Evolutionary conservation across 768 basidiomycete genomes (phyloP), one percentile per base, ranked within the genome.

Genomic region (Boletus vinaceobasis): DNA sequence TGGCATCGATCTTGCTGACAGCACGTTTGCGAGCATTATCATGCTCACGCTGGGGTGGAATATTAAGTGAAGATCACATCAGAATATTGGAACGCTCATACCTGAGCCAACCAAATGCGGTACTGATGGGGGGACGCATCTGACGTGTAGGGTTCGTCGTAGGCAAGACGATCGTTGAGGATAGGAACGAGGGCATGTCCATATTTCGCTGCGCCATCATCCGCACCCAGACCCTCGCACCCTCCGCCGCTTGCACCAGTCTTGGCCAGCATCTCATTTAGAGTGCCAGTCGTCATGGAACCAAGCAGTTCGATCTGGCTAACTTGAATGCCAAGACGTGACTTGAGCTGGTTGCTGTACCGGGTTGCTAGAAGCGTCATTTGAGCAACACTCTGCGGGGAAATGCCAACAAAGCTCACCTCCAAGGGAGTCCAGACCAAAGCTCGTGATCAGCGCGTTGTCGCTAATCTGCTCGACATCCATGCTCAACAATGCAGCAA

Each of bases 31-130:
- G 62, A 43, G 66, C 60, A 44, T 70, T 70, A 43, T 70, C 66
- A 23, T 42, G 62, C 29, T 70, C 68, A 21, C 60, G 60, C 69
- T 64, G 40, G 53, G 38, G 7, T n/a, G 33, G 7, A 17, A 10
- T 23, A 17, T 40, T 45, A 3, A 52, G 43, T 43, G 21, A 31
- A n/a, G 10, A 19, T 55, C 39, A 17, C 21, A 21, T 15, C 3
- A 2, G 4, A 44, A 13, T 14, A 35, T 17, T 3, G 27, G 14
- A 26, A 19, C 29, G 26, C 5, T 13, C 61, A 23, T 55, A 70
- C 68, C 66, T 70, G 69, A 33, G 68, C 69, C 38, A 70, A 50
- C 69, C 68, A 70, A 29, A 70, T 70, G 11, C 69, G 69, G 48
- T 65, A 64, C 31, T 64, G 63, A 21, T 65, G 60, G 1, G 63